Conservation (phyloP, 768 basidiomycete genomes). For the Gloeostereum incarnatum region DNA sequence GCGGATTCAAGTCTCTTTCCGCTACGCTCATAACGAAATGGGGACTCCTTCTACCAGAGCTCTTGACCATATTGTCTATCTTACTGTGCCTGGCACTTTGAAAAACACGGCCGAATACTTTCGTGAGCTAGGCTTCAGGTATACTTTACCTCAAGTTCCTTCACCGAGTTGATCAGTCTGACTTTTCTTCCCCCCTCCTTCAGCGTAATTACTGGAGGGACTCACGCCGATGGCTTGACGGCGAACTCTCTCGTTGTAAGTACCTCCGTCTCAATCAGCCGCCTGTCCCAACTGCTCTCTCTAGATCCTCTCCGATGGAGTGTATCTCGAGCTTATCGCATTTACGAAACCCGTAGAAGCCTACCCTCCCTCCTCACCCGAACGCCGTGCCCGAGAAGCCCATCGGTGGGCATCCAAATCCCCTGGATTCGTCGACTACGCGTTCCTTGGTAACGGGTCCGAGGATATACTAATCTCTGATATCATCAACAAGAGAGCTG, state of each 20-base stretch:
- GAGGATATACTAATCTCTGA: slow-evolving; percentile 31
- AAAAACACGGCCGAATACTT: slow-evolving; percentile 41
- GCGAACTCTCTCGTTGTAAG: slow-evolving; percentile 57
- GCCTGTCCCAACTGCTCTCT: neutral
- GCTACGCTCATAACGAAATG: no score
- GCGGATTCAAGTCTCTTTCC: no score
- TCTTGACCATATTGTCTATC: slow-evolving; percentile 69
- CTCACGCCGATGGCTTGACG: slow-evolving; percentile 53
- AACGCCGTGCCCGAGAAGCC: slow-evolving; percentile 28
- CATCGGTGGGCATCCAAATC: slow-evolving; percentile 45
- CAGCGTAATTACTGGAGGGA: slow-evolving; percentile 61
- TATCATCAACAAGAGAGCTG: slow-evolving; percentile 45
- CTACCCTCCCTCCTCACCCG: slow-evolving; percentile 43
- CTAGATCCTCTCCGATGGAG: slow-evolving; percentile 45
- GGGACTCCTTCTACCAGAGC: no score
- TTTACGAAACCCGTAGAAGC: slow-evolving; percentile 47
- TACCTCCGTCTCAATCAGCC: neutral
- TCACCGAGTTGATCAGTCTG: neutral
- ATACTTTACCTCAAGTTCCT: slow-evolving; percentile 8
- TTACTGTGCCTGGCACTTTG: slow-evolving; percentile 57
- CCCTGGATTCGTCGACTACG: slow-evolving; percentile 63
- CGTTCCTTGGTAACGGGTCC: slow-evolving; percentile 46
- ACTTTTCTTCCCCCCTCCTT: neutral
- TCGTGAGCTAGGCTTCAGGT: slow-evolving; percentile 60
- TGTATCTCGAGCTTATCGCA: slow-evolving; percentile 62